Base-by-base conservation (phyloP, 176 grass and related monocot genomes). In the Oryza officinalis region DNA sequence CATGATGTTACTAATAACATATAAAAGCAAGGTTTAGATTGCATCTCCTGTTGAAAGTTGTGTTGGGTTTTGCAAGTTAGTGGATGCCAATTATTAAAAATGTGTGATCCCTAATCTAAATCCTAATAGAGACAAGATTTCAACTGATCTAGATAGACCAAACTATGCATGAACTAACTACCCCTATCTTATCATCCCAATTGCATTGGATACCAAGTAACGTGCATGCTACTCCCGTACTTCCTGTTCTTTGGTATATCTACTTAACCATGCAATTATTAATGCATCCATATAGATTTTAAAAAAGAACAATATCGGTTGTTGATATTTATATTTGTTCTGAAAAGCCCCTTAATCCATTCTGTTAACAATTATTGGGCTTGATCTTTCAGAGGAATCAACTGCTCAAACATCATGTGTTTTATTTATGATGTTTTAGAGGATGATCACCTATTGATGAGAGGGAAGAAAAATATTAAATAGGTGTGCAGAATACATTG, bases 51-150 rank as follows among this genome's bases (percentile, higher is more conserved):
- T 50, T 57, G 52, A 72, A 65, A 11, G n/a, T 33, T 57, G 10
- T 50, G 54, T 33, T 76, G 65, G 76, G 72, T 31, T 76, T 75
- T 76, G 50, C 71, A 89, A 30, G 87, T 47, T 63, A 89, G 72
- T 81, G 78, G 77, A 33, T 20, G 50, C 65, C 26, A 59, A 82
- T 35, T 33, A 68, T 69, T 22, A 40, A 74, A 66, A 18, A 64
- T 38, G 22, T 32, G 54, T 4, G 35, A 8, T 72, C 43, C 45
- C 40, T 57, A 40, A 59, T 74, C 71, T 13, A 59, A 27, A 67
- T 18, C 27, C 26, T 35, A 72, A 77, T 57, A 71, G 37, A 43
- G 27, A 54, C 83, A 78, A 72, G 57, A 71, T 82, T 72, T 67
- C 72, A 86, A 86, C 78, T 78, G 66, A 82, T 67, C 80, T 26